These are phyloP conservation scores for Ustilago tritici DNA, from an alignment of 1,284 basidiomycete genomes.

Conservation along the genomic window DNA sequence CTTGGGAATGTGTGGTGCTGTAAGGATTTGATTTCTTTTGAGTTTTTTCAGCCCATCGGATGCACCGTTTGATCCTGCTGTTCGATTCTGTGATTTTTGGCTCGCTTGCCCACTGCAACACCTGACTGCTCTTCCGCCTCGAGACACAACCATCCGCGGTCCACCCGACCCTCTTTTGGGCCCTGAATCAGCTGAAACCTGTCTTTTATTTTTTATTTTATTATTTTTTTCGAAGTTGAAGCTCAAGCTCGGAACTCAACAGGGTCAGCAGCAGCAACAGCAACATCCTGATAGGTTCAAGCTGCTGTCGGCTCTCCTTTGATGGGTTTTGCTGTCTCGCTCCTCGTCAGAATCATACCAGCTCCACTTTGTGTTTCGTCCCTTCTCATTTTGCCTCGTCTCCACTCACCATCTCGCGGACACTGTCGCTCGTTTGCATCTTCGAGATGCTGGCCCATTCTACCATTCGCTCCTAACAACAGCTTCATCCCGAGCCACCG, in stretches of 20 bases:
- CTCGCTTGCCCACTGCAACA: background rate
- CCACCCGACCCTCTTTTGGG: conserved; percentile 3
- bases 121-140: conserved; percentile 1
- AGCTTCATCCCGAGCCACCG: conserved; percentile 4
- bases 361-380: background rate
- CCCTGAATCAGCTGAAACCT: conserved; percentile 3
- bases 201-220: background rate
- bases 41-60: conserved; percentile 1
- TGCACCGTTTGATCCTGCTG: conserved; percentile 18
- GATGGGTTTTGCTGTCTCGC: background rate
- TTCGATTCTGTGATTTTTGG: background rate
- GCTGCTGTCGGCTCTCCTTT: background rate
- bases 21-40: background rate
- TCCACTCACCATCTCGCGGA: background rate
- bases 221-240: conserved; percentile 1
- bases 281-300: background rate
- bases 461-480: background rate
- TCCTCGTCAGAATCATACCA: background rate
- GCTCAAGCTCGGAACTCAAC: background rate
- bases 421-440: background rate
- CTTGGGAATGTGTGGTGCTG: background rate
- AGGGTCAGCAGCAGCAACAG: conserved; percentile 1
- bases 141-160: background rate
- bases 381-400: background rate
- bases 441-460: background rate